Evolutionary conservation across 768 basidiomycete species (phyloP), one percentile per base, ranked within the genome.

Genomic region (Coprinopsis marcescibilis): DNA sequence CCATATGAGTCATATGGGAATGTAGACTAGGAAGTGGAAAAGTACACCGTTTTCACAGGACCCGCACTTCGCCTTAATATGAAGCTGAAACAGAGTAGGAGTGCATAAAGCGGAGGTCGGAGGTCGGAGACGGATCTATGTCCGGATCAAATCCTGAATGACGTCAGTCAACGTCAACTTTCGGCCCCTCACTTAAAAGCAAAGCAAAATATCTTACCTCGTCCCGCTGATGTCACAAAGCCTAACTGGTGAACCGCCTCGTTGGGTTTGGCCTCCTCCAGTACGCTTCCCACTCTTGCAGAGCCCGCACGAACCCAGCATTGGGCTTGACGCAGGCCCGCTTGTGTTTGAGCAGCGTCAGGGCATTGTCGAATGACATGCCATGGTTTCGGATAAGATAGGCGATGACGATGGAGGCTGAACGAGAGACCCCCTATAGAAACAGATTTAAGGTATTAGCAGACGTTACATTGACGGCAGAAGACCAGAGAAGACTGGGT

Each of bases 261-360:
- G 42, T 35, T 33, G 49, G 48, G 4, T 37, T 13, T 2, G 59
- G 60, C 13, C 60, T 48, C 23, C 45, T 53, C 23, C 51, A 55
- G 15, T 48, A 38, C 14, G 55, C 57, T 49, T 83, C 81, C 81
- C 81, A 84, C 21, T 79, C 77, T 17, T 72, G 68, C 12, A 84
- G 62, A 0, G 76, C 74, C 0, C 67, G 60, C 15, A 86, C 77
- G 56, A 89, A 89, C 3, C 83, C 85, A n/a, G 81, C 66, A 56
- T 89, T 89, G 13, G 86, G 86, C 57, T 86, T 84, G 51, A 81
- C 69, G 57, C 86, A 89, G 3, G 85, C 77, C 15, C 86, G 76
- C 53, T 79, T 78, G 45, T 74, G 74, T 53, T 77, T 77, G 51
- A 85, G 71, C 51, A 81, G 73, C 0, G 77, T 67, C 46, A 72